phyloP scores from a whole-genome alignment of 305 asterid species.

The Fraxinus ornus region DNA sequence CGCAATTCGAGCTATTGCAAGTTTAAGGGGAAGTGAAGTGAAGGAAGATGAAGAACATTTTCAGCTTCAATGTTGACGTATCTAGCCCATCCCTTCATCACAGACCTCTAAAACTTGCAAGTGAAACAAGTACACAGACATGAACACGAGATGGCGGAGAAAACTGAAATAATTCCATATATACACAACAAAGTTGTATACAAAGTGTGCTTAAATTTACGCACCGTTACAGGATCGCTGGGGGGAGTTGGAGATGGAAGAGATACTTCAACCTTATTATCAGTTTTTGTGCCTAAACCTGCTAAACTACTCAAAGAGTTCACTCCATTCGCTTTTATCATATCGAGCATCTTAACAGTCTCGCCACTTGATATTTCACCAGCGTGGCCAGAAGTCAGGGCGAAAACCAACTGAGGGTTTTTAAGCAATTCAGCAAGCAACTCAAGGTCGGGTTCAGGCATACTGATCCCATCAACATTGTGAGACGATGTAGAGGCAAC shows the following conservation, averaged over 20 bases:
- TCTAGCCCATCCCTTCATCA: background rate
- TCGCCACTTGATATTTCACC: conserved; percentile 61
- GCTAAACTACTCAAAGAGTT: conserved; percentile 43
- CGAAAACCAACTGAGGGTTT: conserved; percentile 83
- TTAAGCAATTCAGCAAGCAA: conserved; percentile 79
- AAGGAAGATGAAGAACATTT: background rate
- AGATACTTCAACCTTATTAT: conserved; percentile 73
- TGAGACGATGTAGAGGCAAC: conserved; percentile 41
- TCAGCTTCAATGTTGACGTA: background rate
- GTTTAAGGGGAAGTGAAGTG: background rate
- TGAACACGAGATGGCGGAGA: background rate
- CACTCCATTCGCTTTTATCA: conserved; percentile 65
- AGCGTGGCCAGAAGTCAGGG: conserved; percentile 80
- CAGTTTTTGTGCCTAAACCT: conserved; percentile 40
- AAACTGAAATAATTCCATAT: conserved; percentile 13
- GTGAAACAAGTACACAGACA: background rate
- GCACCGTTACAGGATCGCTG: conserved; percentile 88
- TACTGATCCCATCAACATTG: conserved; percentile 28
- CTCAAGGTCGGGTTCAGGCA: conserved; percentile 79
- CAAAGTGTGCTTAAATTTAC: conserved; percentile 61
- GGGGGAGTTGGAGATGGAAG: conserved; percentile 98
- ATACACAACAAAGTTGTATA: conserved; percentile 32
- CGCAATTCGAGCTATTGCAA: background rate
- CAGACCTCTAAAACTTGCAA: background rate
- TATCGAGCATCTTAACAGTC: conserved; percentile 76